Percentiles rank a stretch among this genome's conserved stretches.
Conservation (phyloP, 2,329 filamentous ascomycete species). For the Diaporthe citri region DNA sequence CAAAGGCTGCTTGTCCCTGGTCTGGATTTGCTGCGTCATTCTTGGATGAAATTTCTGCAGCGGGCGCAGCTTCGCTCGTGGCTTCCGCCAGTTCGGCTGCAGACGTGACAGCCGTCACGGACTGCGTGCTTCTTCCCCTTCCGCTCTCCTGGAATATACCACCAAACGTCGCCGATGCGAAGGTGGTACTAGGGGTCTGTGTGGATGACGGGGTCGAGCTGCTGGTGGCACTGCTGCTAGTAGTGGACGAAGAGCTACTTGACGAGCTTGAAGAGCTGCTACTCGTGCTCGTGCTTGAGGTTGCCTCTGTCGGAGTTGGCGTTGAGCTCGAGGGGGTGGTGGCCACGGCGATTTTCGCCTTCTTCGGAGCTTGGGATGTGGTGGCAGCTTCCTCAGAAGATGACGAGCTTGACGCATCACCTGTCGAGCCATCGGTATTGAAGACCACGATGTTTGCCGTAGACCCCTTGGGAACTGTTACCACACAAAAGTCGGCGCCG, state of each 20-base stretch:
- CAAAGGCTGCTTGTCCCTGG: conserved; percentile 64
- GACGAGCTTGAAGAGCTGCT: conserved; percentile 32
- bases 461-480: conserved; percentile 76
- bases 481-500: conserved; percentile 79
- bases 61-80: conserved; percentile 42
- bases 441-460: conserved; percentile 77
- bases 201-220: conserved; percentile 41
- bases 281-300: conserved; percentile 41
- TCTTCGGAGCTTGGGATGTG: conserved; percentile 19
- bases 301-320: conserved; percentile 37
- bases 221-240: conserved; percentile 22
- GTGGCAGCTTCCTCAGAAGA: conserved; percentile 45
- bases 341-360: background rate
- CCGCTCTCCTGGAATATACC: conserved; percentile 69
- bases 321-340: conserved; percentile 36
- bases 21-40: conserved; percentile 59
- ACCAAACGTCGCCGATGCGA: conserved; percentile 44
- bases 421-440: conserved; percentile 57
- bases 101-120: conserved; percentile 24
- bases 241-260: conserved; percentile 17
- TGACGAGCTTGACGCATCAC: conserved; percentile 42
- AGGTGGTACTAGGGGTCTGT: conserved; percentile 29
- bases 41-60: conserved; percentile 47
- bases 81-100: conserved; percentile 23
- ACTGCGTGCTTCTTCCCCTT: conserved; percentile 47